Base-by-base conservation (phyloP, 169 alveolate genomes). In the Plasmodium relictum region DNA sequence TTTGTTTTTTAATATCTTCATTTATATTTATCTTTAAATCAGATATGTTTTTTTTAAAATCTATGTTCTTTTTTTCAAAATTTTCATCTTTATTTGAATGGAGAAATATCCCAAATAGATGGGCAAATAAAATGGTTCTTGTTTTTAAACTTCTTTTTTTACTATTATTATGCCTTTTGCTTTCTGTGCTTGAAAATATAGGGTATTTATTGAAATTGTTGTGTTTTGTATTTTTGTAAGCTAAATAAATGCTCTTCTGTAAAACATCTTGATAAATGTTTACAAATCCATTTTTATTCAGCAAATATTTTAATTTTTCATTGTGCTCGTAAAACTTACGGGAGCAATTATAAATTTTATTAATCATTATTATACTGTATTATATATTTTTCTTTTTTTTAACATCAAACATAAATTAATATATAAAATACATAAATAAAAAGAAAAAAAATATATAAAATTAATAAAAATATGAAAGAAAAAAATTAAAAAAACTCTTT, bases 291-390 rank as follows among this genome's bases (percentile, higher is more conserved):
- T 80, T 80, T 66, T 80, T 80, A n/a, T 14, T 48, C 31, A 70
- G 9, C 20, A 80, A 80, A 18, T 50, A 44, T 80, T 54, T 80
- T 70, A 80, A 80, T 80, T 80, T 80, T 18, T 80, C 83, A 18
- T 26, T 80, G 66, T 66, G 73, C 24, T 80, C 73, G 24, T 68
- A 45, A 18, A 80, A 26, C 48, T 80, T 80, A 71, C 90, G 56
- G 45, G 90, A 68, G 69, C 48, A 68, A 59, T 66, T 80, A 42
- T 80, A 80, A 80, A 80, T 18, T 41, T 68, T 80, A 58, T 80
- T 31, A 61, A 80, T 65, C 90, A 80, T 80, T 80, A 80, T 80
- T 66, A 59, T 54, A 50, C 14, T 41, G 48, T 73, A 73, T 58
- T 56, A 73, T 41, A 72, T 42, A 72, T 59, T 18, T 5, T 22